Evolutionary conservation across 345 rosid species (phyloP).

Genomic region (Rhodamnia rubescens): DNA sequence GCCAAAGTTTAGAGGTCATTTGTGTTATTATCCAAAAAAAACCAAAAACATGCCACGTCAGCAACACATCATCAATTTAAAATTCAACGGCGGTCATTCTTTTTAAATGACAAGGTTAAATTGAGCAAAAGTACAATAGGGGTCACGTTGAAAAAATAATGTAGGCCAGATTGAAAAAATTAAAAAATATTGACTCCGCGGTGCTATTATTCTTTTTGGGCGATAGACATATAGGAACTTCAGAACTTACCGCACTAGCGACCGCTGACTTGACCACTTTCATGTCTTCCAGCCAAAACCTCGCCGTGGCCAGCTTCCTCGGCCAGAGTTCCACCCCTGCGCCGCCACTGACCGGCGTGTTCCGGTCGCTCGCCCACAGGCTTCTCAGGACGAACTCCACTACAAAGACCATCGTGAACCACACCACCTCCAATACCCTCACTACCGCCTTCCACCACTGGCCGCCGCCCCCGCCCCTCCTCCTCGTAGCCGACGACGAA

Average conservation of each 20-base stretch:
- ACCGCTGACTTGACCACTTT: slow-evolving; percentile 33
- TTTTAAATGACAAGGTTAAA: not conserved
- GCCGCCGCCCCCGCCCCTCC: not conserved
- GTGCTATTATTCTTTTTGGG: not conserved
- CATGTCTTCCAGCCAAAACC: slow-evolving; percentile 39
- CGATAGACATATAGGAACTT: not conserved
- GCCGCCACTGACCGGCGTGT: slow-evolving; percentile 40
- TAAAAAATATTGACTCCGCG: accelerated
- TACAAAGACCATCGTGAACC: slow-evolving; percentile 20
- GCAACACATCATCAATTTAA: not conserved
- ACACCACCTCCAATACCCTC: slow-evolving; percentile 12
- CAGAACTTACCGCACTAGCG: slow-evolving; percentile 21
- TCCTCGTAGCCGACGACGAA: not conserved
- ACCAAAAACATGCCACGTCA: not conserved
- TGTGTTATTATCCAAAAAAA: too few relatives aligned
- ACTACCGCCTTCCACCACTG: slow-evolving; percentile 1
- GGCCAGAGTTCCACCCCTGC: slow-evolving; percentile 62
- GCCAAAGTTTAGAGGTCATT: too few relatives aligned
- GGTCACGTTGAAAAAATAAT: not conserved
- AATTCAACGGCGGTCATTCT: not conserved
- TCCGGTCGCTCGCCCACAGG: slow-evolving; percentile 23
- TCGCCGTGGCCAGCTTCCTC: slow-evolving; percentile 40
- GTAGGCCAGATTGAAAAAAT: not conserved
- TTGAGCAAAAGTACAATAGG: not conserved
- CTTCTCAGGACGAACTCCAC: slow-evolving; percentile 21